These are phyloP conservation scores for Cytospora paraplurivora DNA, from an alignment of 2,329 filamentous ascomycete species.

Conservation along the genomic window DNA sequence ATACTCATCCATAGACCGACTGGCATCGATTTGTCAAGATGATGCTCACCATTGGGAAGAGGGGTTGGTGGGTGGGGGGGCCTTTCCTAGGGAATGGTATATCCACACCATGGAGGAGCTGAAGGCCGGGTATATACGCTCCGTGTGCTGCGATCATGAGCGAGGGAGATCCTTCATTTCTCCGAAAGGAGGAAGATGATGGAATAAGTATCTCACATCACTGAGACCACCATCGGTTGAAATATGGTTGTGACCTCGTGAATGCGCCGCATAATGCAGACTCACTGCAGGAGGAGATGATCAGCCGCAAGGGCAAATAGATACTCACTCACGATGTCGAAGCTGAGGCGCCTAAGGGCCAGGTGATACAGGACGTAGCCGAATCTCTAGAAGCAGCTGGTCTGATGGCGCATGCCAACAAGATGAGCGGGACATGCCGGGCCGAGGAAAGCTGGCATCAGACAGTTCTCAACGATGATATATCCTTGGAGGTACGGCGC, in stretches of 20 bases:
- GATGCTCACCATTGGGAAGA: background rate
- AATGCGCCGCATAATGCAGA: conserved; percentile 1
- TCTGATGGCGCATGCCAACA: conserved; percentile 19
- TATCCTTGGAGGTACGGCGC: background rate
- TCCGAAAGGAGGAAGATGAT: background rate
- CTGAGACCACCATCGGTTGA: conserved; percentile 9
- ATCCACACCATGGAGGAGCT: conserved; percentile 15
- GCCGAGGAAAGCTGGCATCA: background rate
- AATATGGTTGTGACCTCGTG: conserved; percentile 16
- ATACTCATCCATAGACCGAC: background rate
- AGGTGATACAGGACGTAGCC: conserved; percentile 20
- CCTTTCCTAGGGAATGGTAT: conserved; percentile 10
- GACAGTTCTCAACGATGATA: background rate
- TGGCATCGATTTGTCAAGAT: background rate
- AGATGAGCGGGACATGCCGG: background rate
- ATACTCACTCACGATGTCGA: background rate
- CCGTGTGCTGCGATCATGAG: background rate
- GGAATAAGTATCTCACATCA: background rate
- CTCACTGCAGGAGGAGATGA: background rate
- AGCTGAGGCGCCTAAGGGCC: conserved; percentile 6
- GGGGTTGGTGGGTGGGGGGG: no score
- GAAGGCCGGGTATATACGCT: conserved; percentile 11
- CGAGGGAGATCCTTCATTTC: background rate
- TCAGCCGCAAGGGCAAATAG: no score
- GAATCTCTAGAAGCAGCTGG: conserved; percentile 31